Conservation (phyloP, 768 basidiomycete species). For the Piloderma croceum region DNA sequence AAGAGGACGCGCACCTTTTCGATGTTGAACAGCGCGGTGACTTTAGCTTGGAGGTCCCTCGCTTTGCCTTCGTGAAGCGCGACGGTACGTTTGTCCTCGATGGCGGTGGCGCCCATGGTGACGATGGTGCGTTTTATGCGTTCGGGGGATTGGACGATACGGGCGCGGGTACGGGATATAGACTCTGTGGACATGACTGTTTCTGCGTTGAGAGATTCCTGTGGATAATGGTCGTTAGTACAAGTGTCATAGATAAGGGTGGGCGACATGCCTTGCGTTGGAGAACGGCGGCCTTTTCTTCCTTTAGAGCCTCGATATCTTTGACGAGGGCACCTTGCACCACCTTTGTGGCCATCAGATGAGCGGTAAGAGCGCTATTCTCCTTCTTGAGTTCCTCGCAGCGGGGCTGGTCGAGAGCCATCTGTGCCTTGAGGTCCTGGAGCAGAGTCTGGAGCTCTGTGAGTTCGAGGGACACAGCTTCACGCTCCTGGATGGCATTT, state of each 20-base stretch:
- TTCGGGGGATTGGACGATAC: constrained; percentile 90
- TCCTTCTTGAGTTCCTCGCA: constrained; percentile 54
- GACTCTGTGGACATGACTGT: constrained; percentile 52
- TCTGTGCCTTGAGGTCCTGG: constrained; percentile 42
- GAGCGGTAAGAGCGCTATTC: constrained; percentile 56
- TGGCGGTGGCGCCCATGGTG: constrained; percentile 61
- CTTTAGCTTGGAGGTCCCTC: constrained; percentile 71
- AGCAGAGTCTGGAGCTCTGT: constrained; percentile 33
- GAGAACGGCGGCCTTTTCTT: constrained; percentile 58
- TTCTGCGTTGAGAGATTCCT: constrained; percentile 63
- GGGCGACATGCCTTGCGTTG: constrained; percentile 50
- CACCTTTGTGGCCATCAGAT: constrained; percentile 67
- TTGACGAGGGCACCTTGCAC: constrained; percentile 52
- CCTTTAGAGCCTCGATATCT: constrained; percentile 66
- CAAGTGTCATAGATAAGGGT: constrained; percentile 3
- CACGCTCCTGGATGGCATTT: constrained; percentile 55
- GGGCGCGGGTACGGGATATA: constrained; percentile 57
- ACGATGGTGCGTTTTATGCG: constrained; percentile 78
- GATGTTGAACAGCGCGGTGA: constrained; percentile 62
- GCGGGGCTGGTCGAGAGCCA: constrained; percentile 64
- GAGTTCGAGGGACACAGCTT: constrained; percentile 45
- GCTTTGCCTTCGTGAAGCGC: constrained; percentile 65
- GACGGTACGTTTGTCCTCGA: constrained; percentile 67
- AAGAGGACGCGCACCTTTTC: constrained; percentile 52
- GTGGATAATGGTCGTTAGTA: neutral